Percentiles rank a stretch among this genome's conserved stretches.
These are phyloP conservation scores for Calonectria hawksworthii DNA, from an alignment of 2,329 filamentous ascomycete genomes.

Conservation along the genomic window DNA sequence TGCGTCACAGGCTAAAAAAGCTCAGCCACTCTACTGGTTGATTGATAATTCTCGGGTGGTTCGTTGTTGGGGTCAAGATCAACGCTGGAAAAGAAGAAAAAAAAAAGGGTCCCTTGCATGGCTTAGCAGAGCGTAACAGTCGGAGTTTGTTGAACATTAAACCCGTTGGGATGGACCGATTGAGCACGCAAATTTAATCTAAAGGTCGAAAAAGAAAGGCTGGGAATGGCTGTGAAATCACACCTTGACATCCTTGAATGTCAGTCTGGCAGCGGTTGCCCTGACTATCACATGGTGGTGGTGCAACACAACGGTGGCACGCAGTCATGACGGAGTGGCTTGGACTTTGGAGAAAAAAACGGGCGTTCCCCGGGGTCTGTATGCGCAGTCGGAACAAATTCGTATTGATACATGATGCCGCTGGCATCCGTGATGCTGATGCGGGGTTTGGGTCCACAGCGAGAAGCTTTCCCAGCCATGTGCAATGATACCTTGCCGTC, in stretches of 20 bases:
- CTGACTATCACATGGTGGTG: not conserved
- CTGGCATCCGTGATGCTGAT: not conserved
- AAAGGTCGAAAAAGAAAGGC: not conserved
- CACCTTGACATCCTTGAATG: not conserved
- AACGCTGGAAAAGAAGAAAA: not conserved
- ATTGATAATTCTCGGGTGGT: not conserved
- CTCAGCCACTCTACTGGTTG: not conserved
- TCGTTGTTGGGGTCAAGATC: not conserved
- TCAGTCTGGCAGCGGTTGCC: not conserved
- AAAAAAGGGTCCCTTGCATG: not conserved
- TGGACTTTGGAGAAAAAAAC: not conserved
- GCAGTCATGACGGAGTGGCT: not conserved
- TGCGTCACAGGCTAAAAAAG: not conserved
- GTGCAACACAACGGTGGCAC: not conserved
- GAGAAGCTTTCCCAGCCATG: not conserved
- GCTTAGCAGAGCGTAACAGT: not conserved
- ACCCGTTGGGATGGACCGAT: not conserved
- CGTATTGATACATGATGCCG: constrained; percentile 6
- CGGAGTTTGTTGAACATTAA: not conserved
- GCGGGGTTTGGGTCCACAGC: constrained; percentile 2
- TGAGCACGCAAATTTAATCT: not conserved
- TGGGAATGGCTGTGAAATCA: not conserved
- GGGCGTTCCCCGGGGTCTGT: not conserved
- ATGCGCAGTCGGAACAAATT: constrained; percentile 13
- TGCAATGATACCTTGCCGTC: not conserved